These are phyloP conservation scores for Pyropia haitanensis DNA, from an alignment of 23 red algal genomes.

Conservation along the genomic window DNA sequence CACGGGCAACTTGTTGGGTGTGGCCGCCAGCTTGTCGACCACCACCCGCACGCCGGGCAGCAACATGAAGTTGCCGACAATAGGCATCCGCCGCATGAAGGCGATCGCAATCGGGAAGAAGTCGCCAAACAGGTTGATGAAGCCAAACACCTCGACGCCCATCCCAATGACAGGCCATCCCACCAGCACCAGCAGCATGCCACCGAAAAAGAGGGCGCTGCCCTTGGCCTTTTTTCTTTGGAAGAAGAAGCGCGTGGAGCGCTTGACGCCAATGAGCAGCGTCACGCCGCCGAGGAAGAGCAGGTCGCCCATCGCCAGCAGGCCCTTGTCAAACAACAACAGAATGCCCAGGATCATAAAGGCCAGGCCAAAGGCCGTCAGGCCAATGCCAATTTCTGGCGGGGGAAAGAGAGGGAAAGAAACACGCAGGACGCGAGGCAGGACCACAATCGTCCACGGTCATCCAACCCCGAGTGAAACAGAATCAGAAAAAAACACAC, in stretches of 20 bases:
- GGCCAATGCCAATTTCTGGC: slow-evolving; percentile 82
- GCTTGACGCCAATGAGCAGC: slow-evolving; percentile 82
- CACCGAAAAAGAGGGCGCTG: slow-evolving; percentile 75
- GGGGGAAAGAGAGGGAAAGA: not conserved
- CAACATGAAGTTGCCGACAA: slow-evolving; percentile 50
- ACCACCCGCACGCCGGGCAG: slow-evolving; percentile 46
- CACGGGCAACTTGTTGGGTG: no score
- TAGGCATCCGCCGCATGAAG: slow-evolving; percentile 62
- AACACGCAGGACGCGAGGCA: no score
- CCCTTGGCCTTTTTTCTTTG: slow-evolving; percentile 52
- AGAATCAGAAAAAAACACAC: no score
- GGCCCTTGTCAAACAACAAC: slow-evolving; percentile 84
- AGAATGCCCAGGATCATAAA: slow-evolving; percentile 77
- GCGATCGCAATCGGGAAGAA: slow-evolving; percentile 74
- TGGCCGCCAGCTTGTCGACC: slow-evolving; percentile 5
- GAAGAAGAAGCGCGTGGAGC: slow-evolving; percentile 95
- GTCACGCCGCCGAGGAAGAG: slow-evolving; percentile 70
- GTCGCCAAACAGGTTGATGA: slow-evolving; percentile 78
- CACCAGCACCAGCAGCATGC: slow-evolving; percentile 81
- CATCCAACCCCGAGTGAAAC: no score
- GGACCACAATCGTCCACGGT: no score
- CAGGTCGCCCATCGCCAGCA: slow-evolving; percentile 83
- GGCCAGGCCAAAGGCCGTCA: slow-evolving; percentile 72
- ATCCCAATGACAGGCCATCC: slow-evolving; percentile 77
- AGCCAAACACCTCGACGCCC: slow-evolving; percentile 60